These are phyloP conservation scores for Danielia reshetovae DNA, from an alignment of 805 yeast species.

Conservation along the genomic window DNA sequence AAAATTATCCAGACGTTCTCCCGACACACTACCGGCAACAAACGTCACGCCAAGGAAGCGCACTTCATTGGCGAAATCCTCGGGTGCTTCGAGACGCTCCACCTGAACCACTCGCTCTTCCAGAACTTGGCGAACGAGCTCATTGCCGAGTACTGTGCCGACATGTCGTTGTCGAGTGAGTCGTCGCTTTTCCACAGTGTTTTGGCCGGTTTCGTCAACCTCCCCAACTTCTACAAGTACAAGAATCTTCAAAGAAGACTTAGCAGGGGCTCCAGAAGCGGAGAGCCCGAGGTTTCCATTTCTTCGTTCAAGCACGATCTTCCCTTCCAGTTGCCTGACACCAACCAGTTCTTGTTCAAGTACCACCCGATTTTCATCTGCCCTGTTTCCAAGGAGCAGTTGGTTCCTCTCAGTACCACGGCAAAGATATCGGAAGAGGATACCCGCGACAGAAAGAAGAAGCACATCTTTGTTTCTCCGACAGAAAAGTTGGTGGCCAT, in stretches of 20 bases:
- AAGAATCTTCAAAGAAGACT: conserved; percentile 33
- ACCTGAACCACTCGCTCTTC: conserved; percentile 27
- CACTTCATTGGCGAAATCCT: conserved; percentile 31
- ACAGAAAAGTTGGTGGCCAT: conserved; percentile 11
- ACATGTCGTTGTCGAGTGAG: conserved; percentile 34
- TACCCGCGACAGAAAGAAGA: conserved; percentile 7
- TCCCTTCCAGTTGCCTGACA: conserved; percentile 41
- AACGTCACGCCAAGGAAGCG: conserved; percentile 17
- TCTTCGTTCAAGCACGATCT: conserved; percentile 21
- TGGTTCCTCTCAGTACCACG: conserved; percentile 27
- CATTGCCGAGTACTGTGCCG: conserved; percentile 36
- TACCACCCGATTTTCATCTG: conserved; percentile 45
- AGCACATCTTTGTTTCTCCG: conserved; percentile 8
- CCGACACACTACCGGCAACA: conserved; percentile 8
- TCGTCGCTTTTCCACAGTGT: conserved; percentile 39
- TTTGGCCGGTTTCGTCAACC: conserved; percentile 37
- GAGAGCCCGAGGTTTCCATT: background rate
- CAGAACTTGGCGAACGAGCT: conserved; percentile 36
- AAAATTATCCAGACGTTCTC: background rate
- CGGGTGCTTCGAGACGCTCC: conserved; percentile 26
- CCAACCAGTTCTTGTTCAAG: conserved; percentile 35
- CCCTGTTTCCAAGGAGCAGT: conserved; percentile 42
- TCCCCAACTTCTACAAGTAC: conserved; percentile 41
- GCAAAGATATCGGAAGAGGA: conserved; percentile 10
- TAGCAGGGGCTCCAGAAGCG: conserved; percentile 7